A percentile compares a stretch with the other conserved stretches of the same genome.
Evolutionary conservation across 495 filamentous ascomycete species (phyloP).

Genomic region (Aspergillus avenaceus): DNA sequence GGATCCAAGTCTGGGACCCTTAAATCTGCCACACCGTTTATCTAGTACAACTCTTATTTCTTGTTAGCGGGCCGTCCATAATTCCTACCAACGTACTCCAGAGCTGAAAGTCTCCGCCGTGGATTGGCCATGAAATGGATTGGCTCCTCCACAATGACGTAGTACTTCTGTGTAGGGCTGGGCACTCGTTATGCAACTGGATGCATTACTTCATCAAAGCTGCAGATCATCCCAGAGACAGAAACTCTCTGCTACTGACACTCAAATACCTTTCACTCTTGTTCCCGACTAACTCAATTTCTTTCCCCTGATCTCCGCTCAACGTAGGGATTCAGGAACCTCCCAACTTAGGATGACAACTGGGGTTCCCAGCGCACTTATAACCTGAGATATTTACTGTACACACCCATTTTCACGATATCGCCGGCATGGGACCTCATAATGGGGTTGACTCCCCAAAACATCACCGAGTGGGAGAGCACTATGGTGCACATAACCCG

Average conservation of each 20-base stretch:
- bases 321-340: not conserved
- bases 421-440: slow-evolving; percentile 22
- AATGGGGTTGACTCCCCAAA: slow-evolving; percentile 18
- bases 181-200: not conserved
- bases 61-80: not conserved
- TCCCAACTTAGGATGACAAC: not conserved
- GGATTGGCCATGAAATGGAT: not conserved
- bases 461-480: slow-evolving; percentile 33
- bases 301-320: not conserved
- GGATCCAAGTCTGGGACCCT: not conserved
- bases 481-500: slow-evolving; percentile 56
- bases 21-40: not conserved
- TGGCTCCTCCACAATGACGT: slow-evolving; percentile 13
- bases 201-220: slow-evolving; percentile 5
- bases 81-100: not conserved
- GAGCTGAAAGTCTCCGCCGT: not conserved
- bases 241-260: not conserved
- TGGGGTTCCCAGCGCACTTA: not conserved
- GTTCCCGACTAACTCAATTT: not conserved
- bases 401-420: not conserved
- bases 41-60: not conserved
- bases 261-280: not conserved
- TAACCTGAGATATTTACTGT: not conserved
- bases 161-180: slow-evolving; percentile 3
- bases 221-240: not conserved